These are phyloP conservation scores for Paraleonurus japonicus DNA, from an alignment of 257 asterid species.

Conservation along the genomic window DNA sequence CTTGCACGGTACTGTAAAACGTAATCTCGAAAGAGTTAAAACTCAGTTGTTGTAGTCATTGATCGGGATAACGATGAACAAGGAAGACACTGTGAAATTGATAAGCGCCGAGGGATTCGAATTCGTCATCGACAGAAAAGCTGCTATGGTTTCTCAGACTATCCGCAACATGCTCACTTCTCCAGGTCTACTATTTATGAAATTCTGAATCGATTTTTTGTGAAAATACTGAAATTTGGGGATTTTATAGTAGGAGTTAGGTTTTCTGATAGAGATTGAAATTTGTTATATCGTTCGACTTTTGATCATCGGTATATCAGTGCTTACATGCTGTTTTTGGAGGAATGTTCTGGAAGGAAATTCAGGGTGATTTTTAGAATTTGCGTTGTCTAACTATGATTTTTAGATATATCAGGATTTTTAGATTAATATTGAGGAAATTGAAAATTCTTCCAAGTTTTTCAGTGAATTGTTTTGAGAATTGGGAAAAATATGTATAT, in stretches of 20 bases:
- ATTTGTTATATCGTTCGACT: background rate
- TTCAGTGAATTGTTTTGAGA: background rate
- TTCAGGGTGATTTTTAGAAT: background rate
- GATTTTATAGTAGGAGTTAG: background rate
- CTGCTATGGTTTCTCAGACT: constrained; percentile 98
- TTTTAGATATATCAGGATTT: background rate
- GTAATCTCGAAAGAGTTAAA: background rate
- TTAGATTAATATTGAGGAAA: background rate
- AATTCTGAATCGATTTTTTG: background rate
- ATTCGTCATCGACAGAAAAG: constrained; percentile 80
- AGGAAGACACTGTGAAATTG: constrained; percentile 84
- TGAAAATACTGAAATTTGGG: background rate
- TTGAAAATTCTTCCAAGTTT: background rate
- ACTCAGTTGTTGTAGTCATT: constrained; percentile 6
- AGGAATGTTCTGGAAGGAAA: background rate
- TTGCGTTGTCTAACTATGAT: background rate
- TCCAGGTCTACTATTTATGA: constrained; percentile 53
- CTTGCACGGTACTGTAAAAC: background rate
- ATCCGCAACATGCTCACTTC: constrained; percentile 99
- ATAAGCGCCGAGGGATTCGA: constrained; percentile 96
- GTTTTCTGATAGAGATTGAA: background rate
- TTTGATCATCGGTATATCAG: background rate
- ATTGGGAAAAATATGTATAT: background rate
- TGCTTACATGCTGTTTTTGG: constrained; percentile 7
- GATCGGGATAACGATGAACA: constrained; percentile 49